Base-by-base conservation (phyloP, 2,329 filamentous ascomycete genomes). In the Alternaria ventricosa region DNA sequence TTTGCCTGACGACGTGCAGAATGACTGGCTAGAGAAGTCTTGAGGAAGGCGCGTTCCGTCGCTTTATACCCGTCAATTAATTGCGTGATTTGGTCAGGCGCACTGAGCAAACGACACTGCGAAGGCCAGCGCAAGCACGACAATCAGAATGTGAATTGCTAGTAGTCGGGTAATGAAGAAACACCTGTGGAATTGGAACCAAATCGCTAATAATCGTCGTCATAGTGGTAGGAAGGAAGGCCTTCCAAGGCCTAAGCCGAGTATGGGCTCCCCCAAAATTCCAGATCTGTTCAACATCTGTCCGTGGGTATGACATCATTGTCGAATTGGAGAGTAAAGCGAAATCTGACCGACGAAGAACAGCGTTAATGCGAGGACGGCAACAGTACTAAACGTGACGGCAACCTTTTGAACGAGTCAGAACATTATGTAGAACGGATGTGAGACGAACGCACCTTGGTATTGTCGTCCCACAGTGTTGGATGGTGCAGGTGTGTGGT, bases 391-490 rank as follows among this genome's bases (percentile, higher is more conserved):
- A 28, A 63, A 73, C 6, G 64, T 66, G 5, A 69, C 27, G 12
- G 71, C 71, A 27, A 74, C 67, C 71, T 73, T 30, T 7, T 6
- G n/a, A 20, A 13, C 12, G 5, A 5, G n/a, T 61, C 25, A 61
- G 46, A 18, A 10, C 10, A 22, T 8, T n/a, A 11, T 27, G 12
- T 13, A 13, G 13, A 12, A 36, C 25, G 18, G 4, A 47, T 11
- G 6, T 22, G 20, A 15, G 13, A 25, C 11, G 15, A 50, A 20
- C 60, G 6, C 23, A 76, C 75, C 68, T 77, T 79, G 1, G 71
- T 70, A 50, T 79, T 75, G 25, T 67, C 66, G 47, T 79, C 73
- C 76, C 74, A 79, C 66, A 74, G 71, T 10, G 59, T 33, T n/a
- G 69, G 65, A 57, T 66, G 57, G 7, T 71, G 53, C 28, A 72